phyloP scores from a whole-genome alignment of 306 rosid genomes.

The Begonia peltatifolia region DNA sequence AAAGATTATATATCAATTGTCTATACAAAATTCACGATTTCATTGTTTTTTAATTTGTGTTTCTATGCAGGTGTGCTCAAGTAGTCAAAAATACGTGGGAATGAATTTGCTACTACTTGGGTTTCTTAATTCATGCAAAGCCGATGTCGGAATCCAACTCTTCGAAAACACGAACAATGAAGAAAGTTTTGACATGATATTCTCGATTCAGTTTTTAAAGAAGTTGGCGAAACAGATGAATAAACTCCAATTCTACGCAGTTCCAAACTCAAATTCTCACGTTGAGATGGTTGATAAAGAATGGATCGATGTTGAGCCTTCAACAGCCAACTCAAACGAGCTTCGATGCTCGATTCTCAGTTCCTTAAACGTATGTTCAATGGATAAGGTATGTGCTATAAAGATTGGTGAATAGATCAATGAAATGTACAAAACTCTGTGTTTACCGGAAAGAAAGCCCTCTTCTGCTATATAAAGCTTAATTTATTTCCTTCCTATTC shows the following conservation, averaged over 20 bases:
- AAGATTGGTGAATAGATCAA: conserved; percentile 29
- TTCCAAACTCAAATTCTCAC: conserved; percentile 35
- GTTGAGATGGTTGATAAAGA: conserved; percentile 61
- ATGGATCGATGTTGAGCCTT: conserved; percentile 57
- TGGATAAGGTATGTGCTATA: conserved; percentile 42
- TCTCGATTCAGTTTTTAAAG: conserved; percentile 40
- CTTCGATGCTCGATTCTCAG: conserved; percentile 52
- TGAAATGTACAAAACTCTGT: background rate
- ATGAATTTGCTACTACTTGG: conserved; percentile 57
- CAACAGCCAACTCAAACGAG: conserved; percentile 55
- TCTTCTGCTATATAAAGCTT: too few species aligned
- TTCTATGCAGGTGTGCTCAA: conserved; percentile 51
- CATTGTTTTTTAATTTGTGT: background rate
- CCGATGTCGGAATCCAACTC: conserved; percentile 55
- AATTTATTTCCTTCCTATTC: too few species aligned
- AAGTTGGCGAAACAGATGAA: conserved; percentile 39
- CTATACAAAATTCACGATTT: too few species aligned
- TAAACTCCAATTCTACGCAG: conserved; percentile 44
- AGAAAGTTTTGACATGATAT: conserved; percentile 38
- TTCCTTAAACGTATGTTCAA: conserved; percentile 41
- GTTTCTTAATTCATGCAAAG: conserved; percentile 23
- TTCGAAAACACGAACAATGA: conserved; percentile 24
- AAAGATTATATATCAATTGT: too few species aligned
- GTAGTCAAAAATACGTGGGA: conserved; percentile 26
- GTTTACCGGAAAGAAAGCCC: too few species aligned